These are phyloP conservation scores for Myxozyma melibiosi DNA, from an alignment of 805 yeast genomes.

Conservation along the genomic window DNA sequence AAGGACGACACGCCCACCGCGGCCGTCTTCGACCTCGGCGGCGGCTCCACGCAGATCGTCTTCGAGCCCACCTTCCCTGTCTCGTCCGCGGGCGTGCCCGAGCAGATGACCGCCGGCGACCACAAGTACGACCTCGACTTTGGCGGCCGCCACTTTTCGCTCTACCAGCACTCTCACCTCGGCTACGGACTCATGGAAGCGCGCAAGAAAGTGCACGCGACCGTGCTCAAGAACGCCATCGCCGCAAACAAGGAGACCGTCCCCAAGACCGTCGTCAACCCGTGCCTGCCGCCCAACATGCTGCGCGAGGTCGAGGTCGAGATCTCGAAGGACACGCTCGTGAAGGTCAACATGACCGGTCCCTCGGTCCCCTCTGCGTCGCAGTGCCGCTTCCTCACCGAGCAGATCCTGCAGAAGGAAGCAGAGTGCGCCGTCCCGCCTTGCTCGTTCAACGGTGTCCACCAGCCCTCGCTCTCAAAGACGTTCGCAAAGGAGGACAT, in stretches of 20 bases:
- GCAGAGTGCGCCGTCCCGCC: constrained; percentile 72
- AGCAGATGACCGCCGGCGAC: constrained; percentile 78
- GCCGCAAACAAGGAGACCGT: constrained; percentile 8
- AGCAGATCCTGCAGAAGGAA: constrained; percentile 79
- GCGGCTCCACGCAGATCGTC: constrained; percentile 98
- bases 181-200: constrained; percentile 97
- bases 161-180: constrained; percentile 92
- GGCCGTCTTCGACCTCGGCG: constrained; percentile 97
- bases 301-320: constrained; percentile 62
- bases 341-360: constrained; percentile 65
- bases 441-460: constrained; percentile 95
- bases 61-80: constrained; percentile 80
- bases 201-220: constrained; percentile 73
- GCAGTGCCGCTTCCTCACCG: constrained; percentile 87
- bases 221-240: constrained; percentile 53
- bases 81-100: constrained; percentile 48
- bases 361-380: constrained; percentile 66
- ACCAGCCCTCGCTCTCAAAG: constrained; percentile 86
- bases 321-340: constrained; percentile 41
- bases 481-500: constrained; percentile 78
- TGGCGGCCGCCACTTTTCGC: constrained; percentile 75
- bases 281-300: constrained; percentile 85
- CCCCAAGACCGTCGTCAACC: constrained; percentile 56
- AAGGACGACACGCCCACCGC: constrained; percentile 77
- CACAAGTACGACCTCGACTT: constrained; percentile 79